Percentiles rank a stretch among this genome's conserved stretches.
phyloP scores from a whole-genome alignment of 257 asterid genomes.

The Jaltomata sinuosa region DNA sequence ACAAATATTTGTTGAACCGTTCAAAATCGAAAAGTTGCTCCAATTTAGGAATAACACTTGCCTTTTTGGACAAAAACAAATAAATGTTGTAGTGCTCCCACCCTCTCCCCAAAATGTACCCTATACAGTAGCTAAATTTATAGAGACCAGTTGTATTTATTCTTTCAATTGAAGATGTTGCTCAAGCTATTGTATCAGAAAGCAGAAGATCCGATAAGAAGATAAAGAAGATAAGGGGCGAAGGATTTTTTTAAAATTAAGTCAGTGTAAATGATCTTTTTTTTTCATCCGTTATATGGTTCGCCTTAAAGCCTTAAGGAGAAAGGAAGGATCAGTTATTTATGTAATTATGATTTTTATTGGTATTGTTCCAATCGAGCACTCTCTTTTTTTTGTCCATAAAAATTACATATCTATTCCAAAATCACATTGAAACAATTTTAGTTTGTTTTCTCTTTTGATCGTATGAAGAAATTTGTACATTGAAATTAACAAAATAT shows the following conservation, averaged over 20 bases:
- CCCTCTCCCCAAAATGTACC: not conserved
- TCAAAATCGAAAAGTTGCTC: not conserved
- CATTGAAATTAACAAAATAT: not conserved
- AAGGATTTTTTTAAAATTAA: too few species aligned
- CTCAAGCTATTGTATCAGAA: not conserved
- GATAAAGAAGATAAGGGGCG: too few species aligned
- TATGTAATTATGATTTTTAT: too few species aligned
- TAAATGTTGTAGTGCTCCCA: not conserved
- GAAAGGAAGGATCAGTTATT: too few species aligned
- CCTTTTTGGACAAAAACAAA: not conserved
- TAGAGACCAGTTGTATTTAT: not conserved
- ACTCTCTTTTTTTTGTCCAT: too few species aligned
- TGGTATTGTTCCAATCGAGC: too few species aligned
- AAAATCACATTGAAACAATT: not conserved
- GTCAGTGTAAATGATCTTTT: too few species aligned
- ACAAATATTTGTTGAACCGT: not conserved
- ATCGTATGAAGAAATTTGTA: not conserved
- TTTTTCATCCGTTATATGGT: too few species aligned
- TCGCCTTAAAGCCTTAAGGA: too few species aligned
- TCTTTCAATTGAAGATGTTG: not conserved
- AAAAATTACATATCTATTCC: too few species aligned
- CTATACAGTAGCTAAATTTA: not conserved
- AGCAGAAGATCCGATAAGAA: too few species aligned
- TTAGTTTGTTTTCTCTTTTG: not conserved
- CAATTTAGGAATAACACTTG: not conserved